phyloP scores from a whole-genome alignment of 371 early-diverging fungal genomes.

The Mucor racemosus region DNA sequence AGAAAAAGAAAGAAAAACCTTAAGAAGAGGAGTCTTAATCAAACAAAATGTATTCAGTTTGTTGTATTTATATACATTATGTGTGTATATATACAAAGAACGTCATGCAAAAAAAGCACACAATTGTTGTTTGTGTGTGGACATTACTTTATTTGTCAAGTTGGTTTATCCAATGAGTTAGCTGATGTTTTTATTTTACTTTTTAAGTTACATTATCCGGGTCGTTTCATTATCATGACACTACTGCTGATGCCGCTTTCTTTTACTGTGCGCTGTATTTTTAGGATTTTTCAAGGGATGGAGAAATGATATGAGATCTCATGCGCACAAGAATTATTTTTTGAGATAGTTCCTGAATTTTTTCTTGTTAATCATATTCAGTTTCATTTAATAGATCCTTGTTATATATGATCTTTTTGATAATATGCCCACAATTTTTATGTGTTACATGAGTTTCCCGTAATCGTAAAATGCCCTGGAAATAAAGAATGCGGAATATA shows the following conservation, averaged over 20 bases:
- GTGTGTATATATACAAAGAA: background rate
- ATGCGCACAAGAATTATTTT: background rate
- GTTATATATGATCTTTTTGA: background rate
- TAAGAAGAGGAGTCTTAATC: background rate
- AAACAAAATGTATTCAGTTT: background rate
- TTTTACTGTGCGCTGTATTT: background rate
- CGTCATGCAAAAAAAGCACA: slow-evolving; percentile 14
- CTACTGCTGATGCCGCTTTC: background rate
- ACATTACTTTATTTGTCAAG: background rate
- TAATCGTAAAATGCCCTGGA: background rate
- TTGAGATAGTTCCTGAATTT: background rate
- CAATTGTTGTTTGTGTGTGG: slow-evolving; percentile 1
- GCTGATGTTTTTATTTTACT: slow-evolving; percentile 1
- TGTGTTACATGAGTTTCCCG: background rate
- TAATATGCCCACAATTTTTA: background rate
- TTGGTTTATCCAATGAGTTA: background rate
- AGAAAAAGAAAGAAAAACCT: slow-evolving; percentile 6
- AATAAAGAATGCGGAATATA: background rate
- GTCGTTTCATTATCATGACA: slow-evolving; percentile 8
- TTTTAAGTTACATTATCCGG: slow-evolving; percentile 8
- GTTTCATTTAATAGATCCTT: background rate
- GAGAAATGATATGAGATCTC: background rate
- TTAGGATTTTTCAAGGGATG: background rate
- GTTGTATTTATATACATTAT: background rate
- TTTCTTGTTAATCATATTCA: background rate